Percentiles rank a stretch among this genome's conserved stretches.
These are phyloP conservation scores for Candida nonsorbophila DNA, from an alignment of 805 yeast species.

Conservation along the genomic window DNA sequence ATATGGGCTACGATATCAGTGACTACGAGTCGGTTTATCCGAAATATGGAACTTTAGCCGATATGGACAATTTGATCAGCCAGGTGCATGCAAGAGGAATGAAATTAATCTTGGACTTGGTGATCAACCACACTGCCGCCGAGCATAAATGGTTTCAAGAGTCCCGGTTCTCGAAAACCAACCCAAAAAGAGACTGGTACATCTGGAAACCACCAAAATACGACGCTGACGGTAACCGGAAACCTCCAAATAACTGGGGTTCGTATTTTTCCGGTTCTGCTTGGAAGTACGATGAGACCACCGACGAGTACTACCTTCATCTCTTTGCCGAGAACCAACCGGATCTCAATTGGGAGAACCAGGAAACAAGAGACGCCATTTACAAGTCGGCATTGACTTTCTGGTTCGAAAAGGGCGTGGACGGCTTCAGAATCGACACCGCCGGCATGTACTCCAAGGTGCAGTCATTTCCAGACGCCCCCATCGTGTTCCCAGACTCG, in stretches of 20 bases:
- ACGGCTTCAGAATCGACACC: conserved; percentile 57
- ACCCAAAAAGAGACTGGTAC: conserved; percentile 59
- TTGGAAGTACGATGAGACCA: conserved; percentile 51
- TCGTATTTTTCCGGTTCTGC: conserved; percentile 52
- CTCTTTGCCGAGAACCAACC: conserved; percentile 53
- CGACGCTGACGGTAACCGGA: conserved; percentile 42
- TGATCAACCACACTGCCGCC: conserved; percentile 53
- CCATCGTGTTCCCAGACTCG: conserved; percentile 36
- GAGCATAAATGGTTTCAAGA: conserved; percentile 58
- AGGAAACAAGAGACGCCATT: conserved; percentile 28
- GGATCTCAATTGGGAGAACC: conserved; percentile 59
- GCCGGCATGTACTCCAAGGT: conserved; percentile 51
- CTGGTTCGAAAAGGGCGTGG: conserved; percentile 54
- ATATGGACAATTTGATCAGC: conserved; percentile 43
- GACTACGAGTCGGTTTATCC: conserved; percentile 50
- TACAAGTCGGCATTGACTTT: conserved; percentile 44
- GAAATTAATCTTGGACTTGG: conserved; percentile 51
- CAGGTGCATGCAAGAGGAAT: conserved; percentile 45
- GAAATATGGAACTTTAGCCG: conserved; percentile 50
- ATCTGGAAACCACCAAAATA: conserved; percentile 49
- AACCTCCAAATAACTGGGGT: conserved; percentile 57
- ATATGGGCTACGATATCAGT: conserved; percentile 60
- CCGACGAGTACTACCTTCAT: conserved; percentile 52
- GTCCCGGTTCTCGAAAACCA: conserved; percentile 44
- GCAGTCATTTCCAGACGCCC: conserved; percentile 44